Base-by-base conservation (phyloP, 192 early-diverging fungal species). In the Dissophora globulifera region DNA sequence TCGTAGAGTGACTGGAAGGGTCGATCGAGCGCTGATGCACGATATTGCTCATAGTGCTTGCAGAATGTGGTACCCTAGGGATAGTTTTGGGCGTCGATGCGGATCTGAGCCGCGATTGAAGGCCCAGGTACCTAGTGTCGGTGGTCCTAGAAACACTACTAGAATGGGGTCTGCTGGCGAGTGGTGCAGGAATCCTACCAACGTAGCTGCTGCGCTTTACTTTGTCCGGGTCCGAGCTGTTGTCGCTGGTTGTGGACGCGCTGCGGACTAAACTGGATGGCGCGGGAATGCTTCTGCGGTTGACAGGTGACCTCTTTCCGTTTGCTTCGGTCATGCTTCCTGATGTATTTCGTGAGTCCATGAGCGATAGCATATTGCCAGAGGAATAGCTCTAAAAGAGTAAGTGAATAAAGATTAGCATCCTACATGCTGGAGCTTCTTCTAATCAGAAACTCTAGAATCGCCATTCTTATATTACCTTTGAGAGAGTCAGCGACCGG, bases 181-280 rank as follows among this genome's bases (percentile, higher is more conserved):
- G 27, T 17, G 69, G 56, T 0, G 31, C 15, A 8, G 61, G 69
- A 35, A 58, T 53, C 29, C 27, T 74, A 26, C 40, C 62, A 15
- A 48, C 33, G n/a, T 62, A 48, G 1, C 56, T 48, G 12, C 53
- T 45, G 22, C 48, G 43, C 13, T 26, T 52, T 10, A 22, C 30
- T 47, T 53, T 65, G 5, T 75, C 71, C 20, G 57, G 57, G 23
- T 75, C 71, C 20, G 71, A 75, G 35, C 71, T 75, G 42, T 54
- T 71, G 12, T 75, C 71, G 25, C 71, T 75, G 11, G 71, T 48
- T 10, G 58, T 53, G 15, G 71, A 66, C 3, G 55, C 29, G n/a
- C 53, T 49, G 33, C 69, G 33, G 10, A 42, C 50, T 3, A 58
- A 25, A 23, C 12, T 43, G 11, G 48, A 13, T 13, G 49, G 30